Conservation (phyloP, 208 protist genomes). For the Acanthamoeba royreba region DNA sequence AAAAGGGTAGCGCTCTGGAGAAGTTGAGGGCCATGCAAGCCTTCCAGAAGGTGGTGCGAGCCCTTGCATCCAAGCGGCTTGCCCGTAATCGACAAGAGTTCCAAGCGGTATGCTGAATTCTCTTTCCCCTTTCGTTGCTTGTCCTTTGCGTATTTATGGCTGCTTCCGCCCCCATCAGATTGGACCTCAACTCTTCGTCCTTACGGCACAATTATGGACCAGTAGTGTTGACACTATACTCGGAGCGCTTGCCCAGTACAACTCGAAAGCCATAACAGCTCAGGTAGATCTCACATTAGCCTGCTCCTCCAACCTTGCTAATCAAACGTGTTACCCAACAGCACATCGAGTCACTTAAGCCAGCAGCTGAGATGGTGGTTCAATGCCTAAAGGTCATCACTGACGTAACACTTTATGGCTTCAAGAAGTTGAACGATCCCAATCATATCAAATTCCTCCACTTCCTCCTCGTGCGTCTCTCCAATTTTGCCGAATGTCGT, state of each 20-base stretch:
- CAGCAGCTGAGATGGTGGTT: not conserved
- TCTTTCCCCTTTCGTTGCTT: not conserved
- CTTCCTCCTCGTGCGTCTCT: not conserved
- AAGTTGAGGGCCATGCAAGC: not conserved
- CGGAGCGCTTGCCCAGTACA: not conserved
- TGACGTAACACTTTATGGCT: constrained; percentile 1
- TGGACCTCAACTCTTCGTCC: not conserved
- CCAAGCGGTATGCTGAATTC: not conserved
- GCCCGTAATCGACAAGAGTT: constrained; percentile 21
- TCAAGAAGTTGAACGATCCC: not conserved
- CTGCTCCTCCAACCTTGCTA: not conserved
- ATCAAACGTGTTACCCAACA: not conserved
- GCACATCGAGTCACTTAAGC: constrained; percentile 3
- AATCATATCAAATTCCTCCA: constrained; percentile 21
- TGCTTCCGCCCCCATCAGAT: no score
- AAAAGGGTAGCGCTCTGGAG: not conserved
- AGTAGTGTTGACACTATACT: not conserved
- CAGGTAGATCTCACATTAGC: not conserved
- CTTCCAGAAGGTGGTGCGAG: constrained; percentile 4
- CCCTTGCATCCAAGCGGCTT: constrained; percentile 10
- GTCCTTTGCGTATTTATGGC: no score
- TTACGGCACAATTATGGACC: constrained; percentile 1
- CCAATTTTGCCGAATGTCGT: constrained; percentile 32
- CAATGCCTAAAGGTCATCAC: constrained; percentile 9
- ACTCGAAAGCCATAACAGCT: not conserved